Base-by-base conservation (phyloP, 257 asterid genomes). In the Petunia axillaris region DNA sequence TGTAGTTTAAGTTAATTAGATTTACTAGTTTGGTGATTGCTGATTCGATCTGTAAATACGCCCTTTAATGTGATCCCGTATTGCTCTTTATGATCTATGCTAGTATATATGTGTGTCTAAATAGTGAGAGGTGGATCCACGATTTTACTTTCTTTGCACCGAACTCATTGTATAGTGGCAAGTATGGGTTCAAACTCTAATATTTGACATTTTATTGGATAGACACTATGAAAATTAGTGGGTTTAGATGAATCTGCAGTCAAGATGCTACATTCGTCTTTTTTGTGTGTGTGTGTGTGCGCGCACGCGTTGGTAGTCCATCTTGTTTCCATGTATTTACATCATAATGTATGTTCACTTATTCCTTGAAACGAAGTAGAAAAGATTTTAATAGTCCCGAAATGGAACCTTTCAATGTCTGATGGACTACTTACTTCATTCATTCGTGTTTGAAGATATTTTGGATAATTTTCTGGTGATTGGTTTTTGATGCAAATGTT, bases 31-130 rank as follows among this genome's bases (percentile, higher is more conserved):
- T 43, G 35, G 85, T 89, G 80, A 59, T 67, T 64, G 65, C 79
- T 64, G 13, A 44, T 68, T 81, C 40, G 86, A 81, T 80, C 79
- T 37, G 81, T 83, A 14, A 57, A 50, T 81, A 67, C 77, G 46
- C 10, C 25, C 50, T 48, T 25, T 77, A 75, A 60, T 8, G 35
- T 81, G 71, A 50, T 73, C 59, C 59, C 46, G 7, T 50, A 73
- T 73, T 50, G 10, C 14, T 35, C 62, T 73, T 46, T 52, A 11
- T 36, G 78, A 73, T 73, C 62, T 73, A 35, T 60, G 62, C 9
- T 71, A 25, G 58, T 40, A 2, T 36, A 25, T 39, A 40, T 65
- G 14, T 16, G 14, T 66, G 54, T 37, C 41, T 41, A 66, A 25
- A 25, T 25, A 25, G 25, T 25, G 25, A 25, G 25, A 25, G 25